Conservation (phyloP, 768 basidiomycete genomes). For the Phaeotremella skinneri region DNA sequence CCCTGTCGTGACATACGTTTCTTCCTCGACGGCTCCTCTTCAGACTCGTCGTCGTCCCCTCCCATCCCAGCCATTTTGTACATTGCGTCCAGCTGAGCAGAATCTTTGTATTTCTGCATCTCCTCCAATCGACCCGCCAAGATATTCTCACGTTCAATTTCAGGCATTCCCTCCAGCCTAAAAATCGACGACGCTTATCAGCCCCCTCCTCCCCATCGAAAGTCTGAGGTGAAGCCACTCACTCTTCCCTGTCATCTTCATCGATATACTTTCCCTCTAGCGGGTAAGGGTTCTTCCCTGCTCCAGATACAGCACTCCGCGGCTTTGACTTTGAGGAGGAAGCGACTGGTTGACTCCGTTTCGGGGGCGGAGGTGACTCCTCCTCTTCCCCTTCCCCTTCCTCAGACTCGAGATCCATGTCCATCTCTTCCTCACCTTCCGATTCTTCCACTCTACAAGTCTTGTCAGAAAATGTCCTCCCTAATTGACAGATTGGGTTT, state of each 20-base stretch:
- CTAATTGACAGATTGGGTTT: too few species aligned
- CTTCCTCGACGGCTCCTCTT: constrained; percentile 59
- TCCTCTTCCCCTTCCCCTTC: constrained; percentile 15
- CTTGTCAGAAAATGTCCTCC: not conserved
- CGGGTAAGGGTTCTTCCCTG: constrained; percentile 70
- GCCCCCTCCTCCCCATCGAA: not conserved
- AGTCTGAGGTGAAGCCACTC: constrained; percentile 46
- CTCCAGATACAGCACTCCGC: constrained; percentile 46
- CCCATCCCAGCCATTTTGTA: constrained; percentile 32
- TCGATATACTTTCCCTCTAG: constrained; percentile 88
- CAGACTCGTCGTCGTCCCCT: constrained; percentile 48
- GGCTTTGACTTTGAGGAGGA: constrained; percentile 11
- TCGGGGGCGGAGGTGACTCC: not conserved
- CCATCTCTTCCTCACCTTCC: constrained; percentile 61
- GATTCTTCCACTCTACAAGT: constrained; percentile 20
- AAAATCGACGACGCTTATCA: not conserved
- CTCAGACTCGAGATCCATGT: constrained; percentile 22
- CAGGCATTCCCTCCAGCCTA: constrained; percentile 75
- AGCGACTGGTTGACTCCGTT: not conserved
- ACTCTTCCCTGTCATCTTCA: constrained; percentile 78
- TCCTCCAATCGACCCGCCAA: constrained; percentile 77
- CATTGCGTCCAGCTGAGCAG: constrained; percentile 70
- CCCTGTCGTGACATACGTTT: constrained; percentile 61
- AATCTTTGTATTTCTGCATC: constrained; percentile 70
- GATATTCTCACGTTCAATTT: constrained; percentile 84